Percentiles rank a stretch among this genome's conserved stretches.
These are phyloP conservation scores for Debaryomyces castellii DNA, from an alignment of 805 yeast species.

Conservation along the genomic window DNA sequence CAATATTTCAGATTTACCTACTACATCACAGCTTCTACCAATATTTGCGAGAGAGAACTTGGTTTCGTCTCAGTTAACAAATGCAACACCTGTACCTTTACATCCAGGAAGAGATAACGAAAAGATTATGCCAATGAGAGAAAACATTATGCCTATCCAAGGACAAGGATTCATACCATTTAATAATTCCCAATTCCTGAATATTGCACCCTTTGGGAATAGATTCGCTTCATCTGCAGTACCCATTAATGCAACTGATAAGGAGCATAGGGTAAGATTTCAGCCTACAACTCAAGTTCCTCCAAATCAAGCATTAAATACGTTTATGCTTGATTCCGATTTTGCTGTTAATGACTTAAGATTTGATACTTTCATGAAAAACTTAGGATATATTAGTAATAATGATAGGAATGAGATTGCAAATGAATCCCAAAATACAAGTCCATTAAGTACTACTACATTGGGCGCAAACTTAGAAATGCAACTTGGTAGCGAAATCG, in stretches of 20 bases:
- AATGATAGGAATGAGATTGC: not conserved
- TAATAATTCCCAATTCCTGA: not conserved
- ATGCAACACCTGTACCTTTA: not conserved
- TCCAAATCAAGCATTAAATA: conserved; percentile 1
- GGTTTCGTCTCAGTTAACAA: not conserved
- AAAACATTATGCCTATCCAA: not conserved
- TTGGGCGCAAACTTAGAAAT: not conserved
- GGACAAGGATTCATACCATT: not conserved
- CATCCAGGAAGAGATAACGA: not conserved
- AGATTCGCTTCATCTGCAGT: not conserved
- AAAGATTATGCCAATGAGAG: too few relatives aligned
- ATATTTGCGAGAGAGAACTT: not conserved
- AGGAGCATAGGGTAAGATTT: not conserved
- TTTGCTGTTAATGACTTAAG: not conserved
- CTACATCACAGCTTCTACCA: not conserved
- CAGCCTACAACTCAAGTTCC: conserved; percentile 1
- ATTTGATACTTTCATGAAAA: not conserved
- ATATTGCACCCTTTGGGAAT: not conserved
- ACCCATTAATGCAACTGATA: not conserved
- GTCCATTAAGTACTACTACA: not conserved
- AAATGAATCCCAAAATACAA: not conserved
- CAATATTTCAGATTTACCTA: not conserved
- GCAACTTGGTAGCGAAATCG: conserved; percentile 3
- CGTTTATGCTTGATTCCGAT: conserved; percentile 2
- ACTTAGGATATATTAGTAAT: conserved; percentile 2